These are phyloP conservation scores for Rhodotorula babjevae DNA, from an alignment of 768 basidiomycete species.

Conservation along the genomic window DNA sequence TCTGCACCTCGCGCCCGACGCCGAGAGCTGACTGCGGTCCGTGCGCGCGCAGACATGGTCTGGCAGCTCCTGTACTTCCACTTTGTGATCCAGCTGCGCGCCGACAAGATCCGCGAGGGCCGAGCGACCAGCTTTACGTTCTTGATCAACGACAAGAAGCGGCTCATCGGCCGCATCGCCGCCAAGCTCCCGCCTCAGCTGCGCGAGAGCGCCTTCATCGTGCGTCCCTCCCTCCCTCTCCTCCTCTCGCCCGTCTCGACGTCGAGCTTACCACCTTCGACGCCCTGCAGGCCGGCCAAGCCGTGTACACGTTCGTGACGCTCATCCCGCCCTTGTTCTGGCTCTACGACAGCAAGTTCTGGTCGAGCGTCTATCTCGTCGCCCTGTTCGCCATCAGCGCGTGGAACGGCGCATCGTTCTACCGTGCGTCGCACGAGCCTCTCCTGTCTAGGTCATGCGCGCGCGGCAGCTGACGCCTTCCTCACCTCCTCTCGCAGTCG, in stretches of 20 bases:
- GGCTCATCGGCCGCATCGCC: conserved; percentile 36
- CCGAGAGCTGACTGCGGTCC: background rate
- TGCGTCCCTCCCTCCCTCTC: background rate
- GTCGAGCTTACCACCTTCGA: too few species aligned
- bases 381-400: conserved; percentile 77
- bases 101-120: conserved; percentile 85
- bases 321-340: conserved; percentile 78
- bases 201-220: conserved; percentile 35
- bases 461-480: too few species aligned
- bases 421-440: conserved; percentile 6
- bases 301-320: conserved; percentile 79
- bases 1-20: background rate
- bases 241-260: too few species aligned
- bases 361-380: conserved; percentile 73
- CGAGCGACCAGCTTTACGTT: conserved; percentile 83
- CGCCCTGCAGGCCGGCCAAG: conserved; percentile 17
- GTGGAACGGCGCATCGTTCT: conserved; percentile 71
- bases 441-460: too few species aligned
- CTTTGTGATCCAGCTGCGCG: conserved; percentile 83
- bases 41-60: conserved; percentile 60
- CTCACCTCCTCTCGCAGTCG: conserved; percentile 5
- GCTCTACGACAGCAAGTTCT: conserved; percentile 71
- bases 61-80: conserved; percentile 97
- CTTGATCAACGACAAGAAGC: conserved; percentile 42
- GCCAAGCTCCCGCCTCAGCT: conserved; percentile 18